Conservation (phyloP, 768 basidiomycete species). For the Leucocoprinus sp. region DNA sequence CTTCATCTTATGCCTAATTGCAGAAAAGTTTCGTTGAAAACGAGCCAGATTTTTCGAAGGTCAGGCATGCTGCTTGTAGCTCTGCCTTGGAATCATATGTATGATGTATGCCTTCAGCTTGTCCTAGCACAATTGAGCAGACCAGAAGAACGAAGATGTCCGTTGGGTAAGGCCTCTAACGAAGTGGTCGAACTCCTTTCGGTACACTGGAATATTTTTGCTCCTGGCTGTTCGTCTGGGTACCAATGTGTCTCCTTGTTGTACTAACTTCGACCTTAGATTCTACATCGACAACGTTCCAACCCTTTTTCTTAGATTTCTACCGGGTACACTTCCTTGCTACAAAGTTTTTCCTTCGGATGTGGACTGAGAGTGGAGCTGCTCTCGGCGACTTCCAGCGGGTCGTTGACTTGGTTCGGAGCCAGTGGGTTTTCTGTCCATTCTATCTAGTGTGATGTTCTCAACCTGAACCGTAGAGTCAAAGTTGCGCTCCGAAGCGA, state of each 20-base stretch:
- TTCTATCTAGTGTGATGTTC: conserved; percentile 2
- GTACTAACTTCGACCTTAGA: conserved; percentile 32
- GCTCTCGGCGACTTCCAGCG: conserved; percentile 69
- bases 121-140: conserved; percentile 76
- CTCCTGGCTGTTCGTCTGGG: conserved; percentile 63
- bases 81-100: no score
- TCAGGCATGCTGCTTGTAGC: conserved; percentile 18
- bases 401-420: conserved; percentile 67
- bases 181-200: conserved; percentile 80
- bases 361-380: conserved; percentile 87
- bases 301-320: conserved; percentile 85
- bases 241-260: conserved; percentile 3
- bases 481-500: conserved; percentile 71
- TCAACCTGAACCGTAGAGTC: conserved; percentile 37
- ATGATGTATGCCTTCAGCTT: conserved; percentile 36
- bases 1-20: not conserved
- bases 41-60: conserved; percentile 74
- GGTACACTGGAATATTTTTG: conserved; percentile 80
- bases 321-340: conserved; percentile 74
- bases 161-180: conserved; percentile 75
- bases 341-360: conserved; percentile 80
- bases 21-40: conserved; percentile 62
- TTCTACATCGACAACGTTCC: conserved; percentile 72
- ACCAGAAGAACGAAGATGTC: conserved; percentile 67
- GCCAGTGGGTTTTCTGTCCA: conserved; percentile 55